These are phyloP conservation scores for Phlyctochytrium planicorne DNA, from an alignment of 192 early-diverging fungal genomes.

Conservation along the genomic window DNA sequence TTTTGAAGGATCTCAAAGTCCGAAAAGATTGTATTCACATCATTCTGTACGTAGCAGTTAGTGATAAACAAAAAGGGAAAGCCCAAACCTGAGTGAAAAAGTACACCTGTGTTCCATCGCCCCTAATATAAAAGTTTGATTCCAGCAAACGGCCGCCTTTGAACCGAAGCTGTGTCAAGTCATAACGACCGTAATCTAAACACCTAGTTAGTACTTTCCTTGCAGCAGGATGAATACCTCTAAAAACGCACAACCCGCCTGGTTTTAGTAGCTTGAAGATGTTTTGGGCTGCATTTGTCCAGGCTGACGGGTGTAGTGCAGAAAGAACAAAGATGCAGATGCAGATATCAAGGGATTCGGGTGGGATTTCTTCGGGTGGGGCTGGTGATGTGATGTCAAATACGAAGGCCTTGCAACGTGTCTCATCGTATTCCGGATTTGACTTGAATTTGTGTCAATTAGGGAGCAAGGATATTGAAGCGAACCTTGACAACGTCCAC, in stretches of 20 bases:
- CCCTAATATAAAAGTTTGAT: conserved; percentile 95
- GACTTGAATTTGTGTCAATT: too few relatives aligned
- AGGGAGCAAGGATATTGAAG: neutral
- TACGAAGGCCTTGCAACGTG: conserved; percentile 83
- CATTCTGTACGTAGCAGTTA: too few relatives aligned
- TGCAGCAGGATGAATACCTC: conserved; percentile 38
- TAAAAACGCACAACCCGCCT: conserved; percentile 84
- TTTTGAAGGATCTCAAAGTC: conserved; percentile 83
- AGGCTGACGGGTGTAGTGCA: conserved; percentile 81
- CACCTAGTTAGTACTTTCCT: neutral
- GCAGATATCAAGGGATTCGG: conserved; percentile 83
- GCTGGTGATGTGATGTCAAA: conserved; percentile 82
- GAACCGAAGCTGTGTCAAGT: conserved; percentile 95
- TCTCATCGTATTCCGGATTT: conserved; percentile 62
- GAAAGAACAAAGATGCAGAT: conserved; percentile 96
- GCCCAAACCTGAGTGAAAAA: conserved; percentile 72
- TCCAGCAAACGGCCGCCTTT: conserved; percentile 87
- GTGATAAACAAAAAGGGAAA: neutral
- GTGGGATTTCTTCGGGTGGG: conserved; percentile 72
- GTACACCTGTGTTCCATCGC: conserved; percentile 93
- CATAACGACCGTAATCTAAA: conserved; percentile 94
- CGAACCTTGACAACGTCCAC: conserved; percentile 87
- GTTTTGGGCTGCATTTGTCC: conserved; percentile 78
- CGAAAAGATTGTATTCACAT: conserved; percentile 52
- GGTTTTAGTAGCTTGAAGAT: conserved; percentile 80